Evolutionary conservation across 768 basidiomycete species (phyloP).

Genomic region (Gelatoporia subvermispora): DNA sequence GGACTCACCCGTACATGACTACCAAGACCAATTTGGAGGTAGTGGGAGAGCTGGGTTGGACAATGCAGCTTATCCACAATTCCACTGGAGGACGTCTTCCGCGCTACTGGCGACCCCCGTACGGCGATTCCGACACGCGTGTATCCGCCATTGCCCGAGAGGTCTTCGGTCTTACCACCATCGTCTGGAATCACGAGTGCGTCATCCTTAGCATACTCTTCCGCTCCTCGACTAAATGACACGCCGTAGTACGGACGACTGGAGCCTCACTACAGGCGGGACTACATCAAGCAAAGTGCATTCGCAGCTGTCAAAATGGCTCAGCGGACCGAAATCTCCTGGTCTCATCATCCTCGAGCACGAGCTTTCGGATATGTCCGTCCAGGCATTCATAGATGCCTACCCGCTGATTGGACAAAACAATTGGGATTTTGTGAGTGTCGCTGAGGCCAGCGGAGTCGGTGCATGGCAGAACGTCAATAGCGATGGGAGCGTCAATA

Average conservation of each 20-base stretch:
- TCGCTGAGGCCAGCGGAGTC: slow-evolving; percentile 34
- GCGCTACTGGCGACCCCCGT: slow-evolving; percentile 85
- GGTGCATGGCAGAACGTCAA: slow-evolving; percentile 17
- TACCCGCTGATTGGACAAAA: slow-evolving; percentile 60
- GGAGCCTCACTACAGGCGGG: slow-evolving; percentile 48
- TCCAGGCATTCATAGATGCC: slow-evolving; percentile 60
- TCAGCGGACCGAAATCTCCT: slow-evolving; percentile 63
- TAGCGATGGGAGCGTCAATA: slow-evolving; percentile 2
- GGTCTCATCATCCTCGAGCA: slow-evolving; percentile 86
- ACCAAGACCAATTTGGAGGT: slow-evolving; percentile 40
- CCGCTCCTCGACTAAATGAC: neutral
- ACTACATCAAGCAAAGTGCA: slow-evolving; percentile 47
- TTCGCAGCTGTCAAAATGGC: slow-evolving; percentile 48
- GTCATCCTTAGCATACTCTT: slow-evolving; percentile 18
- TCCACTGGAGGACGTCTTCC: slow-evolving; percentile 64
- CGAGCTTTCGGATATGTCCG: slow-evolving; percentile 59
- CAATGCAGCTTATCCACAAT: slow-evolving; percentile 50
- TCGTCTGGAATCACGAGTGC: slow-evolving; percentile 90
- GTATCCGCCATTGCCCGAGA: slow-evolving; percentile 82
- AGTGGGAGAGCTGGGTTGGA: slow-evolving; percentile 46
- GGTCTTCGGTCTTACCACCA: slow-evolving; percentile 80
- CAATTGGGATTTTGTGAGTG: slow-evolving; percentile 66
- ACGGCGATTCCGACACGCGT: slow-evolving; percentile 78
- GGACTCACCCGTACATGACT: slow-evolving; percentile 48
- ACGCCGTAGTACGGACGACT: slow-evolving; percentile 61